Conservation (phyloP, 306 rosid species). For the Quercus rubra region DNA sequence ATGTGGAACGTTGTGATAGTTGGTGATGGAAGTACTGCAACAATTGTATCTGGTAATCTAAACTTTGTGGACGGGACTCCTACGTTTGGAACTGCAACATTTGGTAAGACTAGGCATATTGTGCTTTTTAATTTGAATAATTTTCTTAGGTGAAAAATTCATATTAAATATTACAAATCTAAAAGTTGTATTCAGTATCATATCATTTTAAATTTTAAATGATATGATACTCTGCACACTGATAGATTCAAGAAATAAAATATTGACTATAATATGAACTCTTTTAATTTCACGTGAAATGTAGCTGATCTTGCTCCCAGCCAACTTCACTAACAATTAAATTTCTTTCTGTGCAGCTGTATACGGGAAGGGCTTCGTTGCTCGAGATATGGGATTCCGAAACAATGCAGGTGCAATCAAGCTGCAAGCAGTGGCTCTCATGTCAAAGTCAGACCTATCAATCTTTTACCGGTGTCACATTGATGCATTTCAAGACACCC, state of each 20-base stretch:
- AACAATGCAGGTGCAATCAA: slow-evolving; percentile 71
- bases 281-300: no score
- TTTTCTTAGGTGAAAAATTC: no score
- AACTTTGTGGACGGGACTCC: slow-evolving; percentile 78
- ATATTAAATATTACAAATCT: no score
- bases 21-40: slow-evolving; percentile 70
- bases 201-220: no score
- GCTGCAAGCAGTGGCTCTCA: slow-evolving; percentile 81
- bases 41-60: slow-evolving; percentile 50
- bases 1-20: slow-evolving; percentile 74
- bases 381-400: slow-evolving; percentile 55
- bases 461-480: slow-evolving; percentile 57
- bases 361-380: slow-evolving; percentile 60
- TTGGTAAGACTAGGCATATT: slow-evolving; percentile 45
- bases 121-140: neutral
- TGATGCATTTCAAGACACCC: slow-evolving; percentile 71
- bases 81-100: slow-evolving; percentile 69
- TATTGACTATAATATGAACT: no score
- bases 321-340: neutral
- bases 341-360: slow-evolving; percentile 41
- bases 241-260: no score
- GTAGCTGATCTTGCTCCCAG: no score
- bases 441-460: slow-evolving; percentile 55
- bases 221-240: no score
- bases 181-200: no score